Evolutionary conservation across 2,329 filamentous ascomycete genomes (phyloP), one percentile per base, ranked within the genome.

Genomic region (Pseudogymnoascus verrucosus): DNA sequence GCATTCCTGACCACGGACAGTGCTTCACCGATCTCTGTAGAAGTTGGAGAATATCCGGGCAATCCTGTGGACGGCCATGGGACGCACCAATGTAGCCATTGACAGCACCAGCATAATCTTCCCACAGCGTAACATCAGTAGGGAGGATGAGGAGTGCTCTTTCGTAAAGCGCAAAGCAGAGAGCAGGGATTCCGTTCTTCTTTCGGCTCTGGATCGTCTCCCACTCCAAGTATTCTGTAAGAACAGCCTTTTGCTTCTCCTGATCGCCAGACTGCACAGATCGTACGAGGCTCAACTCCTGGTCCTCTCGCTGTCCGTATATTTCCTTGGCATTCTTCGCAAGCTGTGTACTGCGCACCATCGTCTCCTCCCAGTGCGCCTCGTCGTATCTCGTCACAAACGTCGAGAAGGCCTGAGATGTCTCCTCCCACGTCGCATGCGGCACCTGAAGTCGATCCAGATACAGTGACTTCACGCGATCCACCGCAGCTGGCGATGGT

Each of bases 1-100:
- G 81, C 28, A 85, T 82, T 14, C 95, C 95, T 5, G 92, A 96
- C 89, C 92, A 96, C 1, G 95, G 93, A 69, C 93, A 96, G 75
- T 98, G 95, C 47, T 88, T 84, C 8, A 93, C 95, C 11, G 91
- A 92, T 67, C 92, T 85, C 69, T 91, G 87, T 2, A 96, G 80
- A 5, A 93, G 83, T 57, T 90, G 84, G 8, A 96, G 81, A 39
- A 89, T 75, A 63, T 78, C 78, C 19, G 75, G 82, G 47, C 67
- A 76, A 67, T 68, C 72, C 68, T 74, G 77, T 63, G 68, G 76
- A 64, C 66, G 40, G 19, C 37, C 37, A 36, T 60, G 31, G 31
- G 57, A 40, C 6, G 6, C 57, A 16, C 28, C 28, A 10, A 60
- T 36, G 57, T 60, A 60, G 5, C 57, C 8, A 78, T 76, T 4